Base-by-base conservation (phyloP, 2,329 filamentous ascomycete genomes). In the Neophaeococcomyces aloes region DNA sequence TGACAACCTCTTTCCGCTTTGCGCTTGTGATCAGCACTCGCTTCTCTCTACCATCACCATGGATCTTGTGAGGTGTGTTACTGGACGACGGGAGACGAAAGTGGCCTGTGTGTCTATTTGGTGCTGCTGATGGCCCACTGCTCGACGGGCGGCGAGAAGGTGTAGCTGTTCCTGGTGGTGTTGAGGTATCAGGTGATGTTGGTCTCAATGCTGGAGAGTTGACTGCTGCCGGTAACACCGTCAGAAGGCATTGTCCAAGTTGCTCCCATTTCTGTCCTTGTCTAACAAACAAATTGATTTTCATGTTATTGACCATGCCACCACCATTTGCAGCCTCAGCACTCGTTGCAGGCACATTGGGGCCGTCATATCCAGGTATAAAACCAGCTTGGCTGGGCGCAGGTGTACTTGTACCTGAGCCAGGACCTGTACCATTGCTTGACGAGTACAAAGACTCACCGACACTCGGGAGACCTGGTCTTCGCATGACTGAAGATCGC, bases 231-330 rank as follows among this genome's bases (percentile, higher is more conserved):
- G 81, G 76, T 59, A 87, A 79, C 56, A 98, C 86, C 13, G 83
- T 86, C 47, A 98, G 68, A 29, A 79, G 73, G 48, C 87, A 93
- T 54, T 85, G 80, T 51, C 91, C 89, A 67, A 88, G 79, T 59
- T 96, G 88, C 48, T 86, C 80, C 91, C 91, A 98, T 60, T 89
- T 89, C 38, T 78, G 78, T 10, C 77, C 70, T 7, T 69, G 69
- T 38, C 89, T 79, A 38, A 85, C 71, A 61, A 96, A 94, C 10
- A 96, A 75, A 29, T 87, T 75, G 54, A 95, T 85, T 54, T 88
- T 88, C 40, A 89, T 78, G 56, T 91, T 87, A 43, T 81, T 81
- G 45, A 86, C 79, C 51, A 53, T 54, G 42, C 81, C 83, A 17
- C 80, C 71, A 42, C 68, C 66, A 35, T 71, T 66, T 38, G 64